Conservation (phyloP, 106 monocot species). For the Allium cepa region DNA sequence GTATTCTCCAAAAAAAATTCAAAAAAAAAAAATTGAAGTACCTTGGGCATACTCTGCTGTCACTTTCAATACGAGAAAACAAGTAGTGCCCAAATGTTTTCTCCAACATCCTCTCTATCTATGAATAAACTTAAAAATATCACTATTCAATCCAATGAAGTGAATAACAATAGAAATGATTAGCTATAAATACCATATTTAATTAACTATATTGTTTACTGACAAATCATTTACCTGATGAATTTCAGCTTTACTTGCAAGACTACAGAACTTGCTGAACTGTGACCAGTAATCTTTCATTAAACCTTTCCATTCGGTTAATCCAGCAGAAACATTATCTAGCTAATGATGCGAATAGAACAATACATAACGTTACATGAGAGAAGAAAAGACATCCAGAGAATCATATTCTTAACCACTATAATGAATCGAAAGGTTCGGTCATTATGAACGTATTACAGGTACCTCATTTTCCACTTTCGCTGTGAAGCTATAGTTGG, state of each 20-base stretch:
- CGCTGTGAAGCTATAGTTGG: constrained; percentile 95
- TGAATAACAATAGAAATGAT: neutral
- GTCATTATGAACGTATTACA: neutral
- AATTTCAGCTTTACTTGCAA: constrained; percentile 46
- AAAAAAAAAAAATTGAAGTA: constrained; percentile 17
- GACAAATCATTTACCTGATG: constrained; percentile 43
- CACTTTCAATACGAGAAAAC: constrained; percentile 35
- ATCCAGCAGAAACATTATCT: constrained; percentile 91
- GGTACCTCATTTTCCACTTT: constrained; percentile 95
- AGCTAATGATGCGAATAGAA: constrained; percentile 36
- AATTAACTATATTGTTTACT: no score
- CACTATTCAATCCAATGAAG: neutral
- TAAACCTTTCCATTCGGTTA: constrained; percentile 93
- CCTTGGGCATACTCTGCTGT: constrained; percentile 79
- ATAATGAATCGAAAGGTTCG: neutral
- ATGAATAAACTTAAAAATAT: constrained; percentile 6
- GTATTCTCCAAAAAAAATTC: neutral
- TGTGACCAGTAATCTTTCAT: constrained; percentile 86
- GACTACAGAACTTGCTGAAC: constrained; percentile 74
- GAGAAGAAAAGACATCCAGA: neutral
- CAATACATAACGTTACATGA: neutral
- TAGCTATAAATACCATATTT: neutral
- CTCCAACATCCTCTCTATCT: constrained; percentile 93
- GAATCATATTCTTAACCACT: neutral
- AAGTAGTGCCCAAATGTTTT: constrained; percentile 60